Evolutionary conservation across 306 rosid species (phyloP), one percentile per base, ranked within the genome.

Genomic region (Castanea crenata): DNA sequence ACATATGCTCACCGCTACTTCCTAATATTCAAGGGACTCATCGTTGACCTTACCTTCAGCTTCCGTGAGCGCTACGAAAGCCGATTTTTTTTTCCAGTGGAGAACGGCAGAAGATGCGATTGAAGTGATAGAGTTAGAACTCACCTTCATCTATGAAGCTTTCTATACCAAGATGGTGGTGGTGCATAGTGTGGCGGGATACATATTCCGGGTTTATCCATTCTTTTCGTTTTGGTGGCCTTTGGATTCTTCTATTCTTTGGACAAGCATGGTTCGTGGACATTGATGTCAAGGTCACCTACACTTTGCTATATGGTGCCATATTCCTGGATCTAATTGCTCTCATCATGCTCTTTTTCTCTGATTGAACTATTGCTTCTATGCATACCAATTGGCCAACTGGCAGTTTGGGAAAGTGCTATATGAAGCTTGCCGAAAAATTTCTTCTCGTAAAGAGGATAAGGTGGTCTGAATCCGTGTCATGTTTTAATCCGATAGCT

Each of bases 301-400:
- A 87, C 32, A 23, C 58, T 12, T 79, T 81, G 82, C 69, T 87
- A 7, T 52, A 0, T 56, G 87, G 90, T 27, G 90, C 90, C 13
- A 1, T 87, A 4, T 52, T 8, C 63, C 23, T 87, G 55, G 87
- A 87, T 71, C 1, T 76, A 7, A 19, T 87, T 55, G 78, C 84
- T 63, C 3, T 80, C 20, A 44, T 32, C 41, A 80, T 51, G 80
- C 25, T 77, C 20, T 0, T 71, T 64, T 82, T 82, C 74, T 84
- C 88, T 9, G 85, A 85, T 75, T 69, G 82, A 79, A 75, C 78
- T 35, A 55, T 71, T 21, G 61, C 70, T 13, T 10, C 38, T 27
- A 8, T 57, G 1, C 8, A 41, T 41, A 41, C 11, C 14, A 57
- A 6, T 1, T 5, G 1, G 3, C 62, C 11, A 56, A 56, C 1